Conservation (phyloP, 805 yeast genomes). For the Kregervanrija fluxuum region DNA sequence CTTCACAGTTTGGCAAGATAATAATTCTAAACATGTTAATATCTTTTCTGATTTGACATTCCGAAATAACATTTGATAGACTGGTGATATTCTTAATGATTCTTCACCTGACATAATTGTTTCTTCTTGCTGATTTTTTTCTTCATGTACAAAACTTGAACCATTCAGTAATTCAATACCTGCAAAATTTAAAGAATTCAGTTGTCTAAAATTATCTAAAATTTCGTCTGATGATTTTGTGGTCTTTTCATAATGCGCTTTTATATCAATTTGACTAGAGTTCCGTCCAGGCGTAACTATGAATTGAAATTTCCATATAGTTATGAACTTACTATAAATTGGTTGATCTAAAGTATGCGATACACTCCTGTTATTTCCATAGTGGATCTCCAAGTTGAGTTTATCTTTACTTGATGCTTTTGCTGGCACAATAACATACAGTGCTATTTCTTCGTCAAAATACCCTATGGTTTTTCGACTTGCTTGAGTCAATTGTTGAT, state of each 20-base stretch:
- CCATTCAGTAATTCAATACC: slow-evolving; percentile 7
- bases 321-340: background rate
- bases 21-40: slow-evolving; percentile 21
- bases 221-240: slow-evolving; percentile 4
- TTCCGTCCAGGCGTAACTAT: slow-evolving; percentile 15
- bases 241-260: slow-evolving; percentile 13
- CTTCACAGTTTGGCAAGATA: slow-evolving; percentile 12
- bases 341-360: slow-evolving; percentile 4
- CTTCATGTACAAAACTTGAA: background rate
- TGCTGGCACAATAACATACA: slow-evolving; percentile 5
- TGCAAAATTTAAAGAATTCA: slow-evolving; percentile 10
- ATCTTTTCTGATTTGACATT: slow-evolving; percentile 21
- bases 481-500: slow-evolving; percentile 36
- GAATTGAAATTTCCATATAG: slow-evolving; percentile 14
- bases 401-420: background rate
- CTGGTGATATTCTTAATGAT: slow-evolving; percentile 16
- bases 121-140: background rate
- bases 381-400: slow-evolving; percentile 3
- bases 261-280: slow-evolving; percentile 11
- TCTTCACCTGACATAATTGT: slow-evolving; percentile 6
- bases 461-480: slow-evolving; percentile 30
- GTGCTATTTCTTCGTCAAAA: slow-evolving; percentile 13
- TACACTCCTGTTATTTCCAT: background rate
- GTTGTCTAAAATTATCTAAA: slow-evolving; percentile 9
- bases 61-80: slow-evolving; percentile 23